Base-by-base conservation (phyloP, 2,329 filamentous ascomycete species). In the Colletotrichum destructivum region DNA sequence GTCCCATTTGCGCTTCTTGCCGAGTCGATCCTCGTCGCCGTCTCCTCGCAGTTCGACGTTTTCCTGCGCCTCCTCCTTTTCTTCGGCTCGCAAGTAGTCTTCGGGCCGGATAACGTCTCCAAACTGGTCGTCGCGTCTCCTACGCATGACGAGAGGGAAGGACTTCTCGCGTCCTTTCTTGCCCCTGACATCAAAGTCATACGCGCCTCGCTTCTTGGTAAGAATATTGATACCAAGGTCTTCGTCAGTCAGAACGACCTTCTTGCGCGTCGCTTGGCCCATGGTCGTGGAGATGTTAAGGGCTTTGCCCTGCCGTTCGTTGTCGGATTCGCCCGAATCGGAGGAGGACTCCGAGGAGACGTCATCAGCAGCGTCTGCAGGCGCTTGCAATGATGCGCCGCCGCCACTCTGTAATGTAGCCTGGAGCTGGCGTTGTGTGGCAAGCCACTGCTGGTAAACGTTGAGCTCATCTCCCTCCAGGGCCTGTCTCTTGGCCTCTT, bases 1-100 rank as follows among this genome's bases (percentile, higher is more conserved):
- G 75, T 96, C 94, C 94, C 96, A 98, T 81, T 94, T 97, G 72
- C 96, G 90, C 83, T 99, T 99, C 84, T 96, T 95, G 21, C 96
- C 96, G 23, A 98, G 88, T 56, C 89, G 89, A 62, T 90, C 89
- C 74, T 92, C 87, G 42, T 83, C 82, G 38, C 86, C 85, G 15
- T 81, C 82, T 70, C 87, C 86, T 16, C 85, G 85, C 18, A 82
- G 77, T 44, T 88, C 85, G 23, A 84, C 86, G 68, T 89, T 84
- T 60, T 92, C 90, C 62, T 92, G 89, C 15, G 89, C 90, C 51
- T 94, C 92, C 21, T 97, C 94, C 69, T 94, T 91, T 82, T 98
- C 96, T 79, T 99, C 96, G 0, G 95, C 96, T 69, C 95, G 90
- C 1, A 98, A 88, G 79, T 96, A 99, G 74, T 99, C 96, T 80